Percentiles rank a stretch among this genome's conserved stretches.
Conservation (phyloP, 495 filamentous ascomycete species). For the Neurospora sp. region DNA sequence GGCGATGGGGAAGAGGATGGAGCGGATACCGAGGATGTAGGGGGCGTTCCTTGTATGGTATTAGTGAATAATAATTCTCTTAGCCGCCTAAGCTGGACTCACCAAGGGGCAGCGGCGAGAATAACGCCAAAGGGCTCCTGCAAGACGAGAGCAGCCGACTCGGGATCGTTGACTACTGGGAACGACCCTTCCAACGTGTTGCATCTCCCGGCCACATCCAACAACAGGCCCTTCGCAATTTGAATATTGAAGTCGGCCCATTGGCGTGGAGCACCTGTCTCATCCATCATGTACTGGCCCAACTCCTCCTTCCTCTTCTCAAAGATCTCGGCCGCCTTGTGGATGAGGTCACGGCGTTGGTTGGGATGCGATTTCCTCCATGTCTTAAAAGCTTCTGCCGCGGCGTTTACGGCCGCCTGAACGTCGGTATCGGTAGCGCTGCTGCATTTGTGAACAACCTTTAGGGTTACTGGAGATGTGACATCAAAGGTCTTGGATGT, state of each 20-base stretch:
- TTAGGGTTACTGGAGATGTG: conserved; percentile 49
- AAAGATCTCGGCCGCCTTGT: conserved; percentile 61
- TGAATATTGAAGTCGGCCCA: conserved; percentile 57
- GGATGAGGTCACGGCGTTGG: conserved; percentile 58
- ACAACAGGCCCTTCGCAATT: conserved; percentile 47
- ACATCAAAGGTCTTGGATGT: conserved; percentile 57
- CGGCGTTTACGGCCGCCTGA: conserved; percentile 50
- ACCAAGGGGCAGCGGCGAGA: conserved; percentile 80
- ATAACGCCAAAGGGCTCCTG: conserved; percentile 78
- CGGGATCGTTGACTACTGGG: conserved; percentile 44
- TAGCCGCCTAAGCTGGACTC: conserved; percentile 8
- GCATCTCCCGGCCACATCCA: conserved; percentile 64
- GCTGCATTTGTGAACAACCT: conserved; percentile 50
- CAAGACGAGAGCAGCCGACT: conserved; percentile 55
- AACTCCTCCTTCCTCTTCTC: conserved; percentile 53
- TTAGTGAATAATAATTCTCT: conserved; percentile 13
- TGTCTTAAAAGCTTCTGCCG: conserved; percentile 55
- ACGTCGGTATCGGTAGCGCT: conserved; percentile 56
- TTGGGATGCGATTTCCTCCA: conserved; percentile 58
- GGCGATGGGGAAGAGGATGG: conserved; percentile 66
- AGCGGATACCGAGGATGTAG: conserved; percentile 56
- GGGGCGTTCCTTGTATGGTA: conserved; percentile 54
- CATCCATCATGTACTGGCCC: conserved; percentile 49
- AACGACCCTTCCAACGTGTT: conserved; percentile 49
- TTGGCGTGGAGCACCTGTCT: conserved; percentile 50